A percentile compares a stretch with the other conserved stretches of the same genome.
These are phyloP conservation scores for Erythrophleum fordii DNA, from an alignment of 306 rosid genomes.

Conservation along the genomic window DNA sequence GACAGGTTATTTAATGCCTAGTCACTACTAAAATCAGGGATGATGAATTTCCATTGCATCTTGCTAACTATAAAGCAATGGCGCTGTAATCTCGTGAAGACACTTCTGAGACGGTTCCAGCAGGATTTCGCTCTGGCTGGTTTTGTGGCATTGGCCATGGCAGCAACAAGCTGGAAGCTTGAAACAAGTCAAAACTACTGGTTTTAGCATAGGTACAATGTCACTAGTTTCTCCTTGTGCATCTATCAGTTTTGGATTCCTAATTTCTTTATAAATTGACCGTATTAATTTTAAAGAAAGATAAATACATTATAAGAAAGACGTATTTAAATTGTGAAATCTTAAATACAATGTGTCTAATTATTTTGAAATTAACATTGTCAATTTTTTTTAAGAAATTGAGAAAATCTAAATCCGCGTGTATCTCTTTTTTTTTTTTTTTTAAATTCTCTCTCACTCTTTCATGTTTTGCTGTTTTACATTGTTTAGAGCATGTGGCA, in stretches of 20 bases:
- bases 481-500: slow-evolving; percentile 89
- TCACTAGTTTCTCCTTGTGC: not conserved
- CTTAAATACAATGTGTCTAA: not conserved
- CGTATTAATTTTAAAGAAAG: not conserved
- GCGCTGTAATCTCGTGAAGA: slow-evolving; percentile 59
- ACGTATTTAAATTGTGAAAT: no score
- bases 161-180: slow-evolving; percentile 76
- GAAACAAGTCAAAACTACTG: slow-evolving; percentile 92
- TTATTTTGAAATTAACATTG: not conserved
- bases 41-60: slow-evolving; percentile 52
- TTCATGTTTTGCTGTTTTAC: slow-evolving; percentile 18
- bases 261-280: not conserved
- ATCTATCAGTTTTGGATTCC: not conserved
- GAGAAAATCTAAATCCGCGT: no score
- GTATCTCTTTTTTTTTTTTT: slow-evolving; percentile 9
- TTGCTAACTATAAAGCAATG: slow-evolving; percentile 65
- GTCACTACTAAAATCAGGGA: not conserved
- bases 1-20: not conserved
- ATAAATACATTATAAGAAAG: no score
- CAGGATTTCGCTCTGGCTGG: slow-evolving; percentile 86
- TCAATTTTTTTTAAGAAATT: not conserved
- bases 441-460: slow-evolving; percentile 35
- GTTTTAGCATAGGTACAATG: slow-evolving; percentile 86
- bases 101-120: slow-evolving; percentile 62
- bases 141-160: slow-evolving; percentile 67